A percentile compares a stretch with the other conserved stretches of the same genome.
These are phyloP conservation scores for Botrytis elliptica DNA, from an alignment of 2,329 filamentous ascomycete genomes.

Conservation along the genomic window DNA sequence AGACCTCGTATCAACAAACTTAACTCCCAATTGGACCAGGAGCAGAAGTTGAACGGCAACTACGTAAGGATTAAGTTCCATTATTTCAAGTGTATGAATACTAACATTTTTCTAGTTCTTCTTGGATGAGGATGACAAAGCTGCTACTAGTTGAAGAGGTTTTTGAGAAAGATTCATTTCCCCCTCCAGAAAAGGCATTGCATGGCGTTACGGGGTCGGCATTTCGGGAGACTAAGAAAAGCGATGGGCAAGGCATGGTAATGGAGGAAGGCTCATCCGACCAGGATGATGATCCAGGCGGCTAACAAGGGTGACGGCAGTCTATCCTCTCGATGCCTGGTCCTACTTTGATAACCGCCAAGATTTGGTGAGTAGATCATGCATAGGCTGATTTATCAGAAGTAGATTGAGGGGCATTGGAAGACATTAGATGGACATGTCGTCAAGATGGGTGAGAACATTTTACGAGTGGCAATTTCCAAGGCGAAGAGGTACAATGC, in stretches of 20 bases:
- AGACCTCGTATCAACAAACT: constrained; percentile 98
- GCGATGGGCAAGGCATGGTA: constrained; percentile 40
- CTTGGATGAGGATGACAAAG: constrained; percentile 72
- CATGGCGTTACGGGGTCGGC: constrained; percentile 38
- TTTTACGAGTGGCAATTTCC: constrained; percentile 19
- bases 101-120: constrained; percentile 67
- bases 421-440: constrained; percentile 61
- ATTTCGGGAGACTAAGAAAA: constrained; percentile 34
- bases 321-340: constrained; percentile 63
- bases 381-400: constrained; percentile 20
- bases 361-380: constrained; percentile 11
- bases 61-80: constrained; percentile 60
- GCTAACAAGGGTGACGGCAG: constrained; percentile 57
- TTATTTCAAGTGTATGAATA: constrained; percentile 8
- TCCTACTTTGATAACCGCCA: constrained; percentile 33
- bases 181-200: constrained; percentile 35
- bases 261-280: constrained; percentile 59
- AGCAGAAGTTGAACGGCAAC: constrained; percentile 92
- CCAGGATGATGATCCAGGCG: constrained; percentile 65
- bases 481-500: not conserved
- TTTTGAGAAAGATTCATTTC: constrained; percentile 48
- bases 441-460: constrained; percentile 42
- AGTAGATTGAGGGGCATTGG: constrained; percentile 53
- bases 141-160: constrained; percentile 57
- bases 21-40: constrained; percentile 93